phyloP scores from a whole-genome alignment of 2,329 filamentous ascomycete genomes.

The Fusarium robinianum region DNA sequence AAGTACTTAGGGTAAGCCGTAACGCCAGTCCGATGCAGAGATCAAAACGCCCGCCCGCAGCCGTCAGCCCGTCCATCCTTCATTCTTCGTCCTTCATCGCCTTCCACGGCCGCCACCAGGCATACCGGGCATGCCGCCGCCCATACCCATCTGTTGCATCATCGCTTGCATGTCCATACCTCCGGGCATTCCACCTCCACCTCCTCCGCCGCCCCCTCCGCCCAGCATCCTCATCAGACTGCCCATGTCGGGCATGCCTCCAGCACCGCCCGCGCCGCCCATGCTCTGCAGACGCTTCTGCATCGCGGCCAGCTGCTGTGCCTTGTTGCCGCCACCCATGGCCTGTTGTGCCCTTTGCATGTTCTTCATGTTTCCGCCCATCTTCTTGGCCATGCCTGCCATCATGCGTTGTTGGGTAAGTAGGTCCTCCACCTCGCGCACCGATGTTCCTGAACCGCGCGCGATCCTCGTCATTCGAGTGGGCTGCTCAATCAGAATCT shows the following conservation, averaged over 20 bases:
- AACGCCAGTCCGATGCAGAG: conserved; percentile 20
- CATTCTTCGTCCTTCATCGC: conserved; percentile 26
- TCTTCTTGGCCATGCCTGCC: conserved; percentile 98
- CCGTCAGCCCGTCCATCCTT: neutral
- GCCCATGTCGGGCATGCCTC: conserved; percentile 79
- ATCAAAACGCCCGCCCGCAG: conserved; percentile 6
- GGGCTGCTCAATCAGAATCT: conserved; percentile 90
- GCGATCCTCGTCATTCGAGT: conserved; percentile 92
- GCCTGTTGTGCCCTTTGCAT: conserved; percentile 92
- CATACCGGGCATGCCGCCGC: conserved; percentile 48
- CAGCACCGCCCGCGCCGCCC: conserved; percentile 72
- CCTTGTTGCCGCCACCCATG: conserved; percentile 88
- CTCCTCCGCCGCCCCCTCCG: conserved; percentile 60
- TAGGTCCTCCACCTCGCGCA: conserved; percentile 91
- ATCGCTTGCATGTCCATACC: conserved; percentile 80
- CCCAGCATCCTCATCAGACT: conserved; percentile 91
- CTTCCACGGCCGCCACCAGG: conserved; percentile 39
- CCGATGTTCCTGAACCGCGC: conserved; percentile 84
- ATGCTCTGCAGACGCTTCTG: conserved; percentile 93
- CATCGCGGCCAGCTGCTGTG: conserved; percentile 94
- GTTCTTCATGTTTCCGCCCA: conserved; percentile 97
- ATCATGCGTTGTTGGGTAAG: conserved; percentile 99
- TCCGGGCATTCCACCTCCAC: conserved; percentile 66
- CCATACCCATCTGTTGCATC: conserved; percentile 73
- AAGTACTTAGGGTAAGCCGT: conserved; percentile 2